A percentile compares a stretch with the other conserved stretches of the same genome.
These are phyloP conservation scores for Apiotrichum brassicae DNA, from an alignment of 1,284 basidiomycete species.

Conservation along the genomic window DNA sequence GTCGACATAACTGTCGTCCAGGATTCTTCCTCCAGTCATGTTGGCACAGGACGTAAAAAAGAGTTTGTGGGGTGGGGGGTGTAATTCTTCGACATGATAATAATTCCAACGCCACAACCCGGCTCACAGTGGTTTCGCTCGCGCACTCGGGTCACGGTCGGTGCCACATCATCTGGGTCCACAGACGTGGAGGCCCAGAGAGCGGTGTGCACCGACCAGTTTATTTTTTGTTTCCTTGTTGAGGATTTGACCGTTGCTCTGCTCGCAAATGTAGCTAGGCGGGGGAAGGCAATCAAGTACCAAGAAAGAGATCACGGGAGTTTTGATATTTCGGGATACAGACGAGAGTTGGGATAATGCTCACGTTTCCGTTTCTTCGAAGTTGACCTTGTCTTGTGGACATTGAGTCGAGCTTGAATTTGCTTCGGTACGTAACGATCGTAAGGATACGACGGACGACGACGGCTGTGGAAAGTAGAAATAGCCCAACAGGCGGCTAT, in stretches of 20 bases:
- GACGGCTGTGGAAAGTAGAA: neutral
- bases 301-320: no score
- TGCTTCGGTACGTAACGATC: neutral
- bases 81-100: neutral
- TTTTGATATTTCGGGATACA: no score
- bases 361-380: conserved; percentile 1
- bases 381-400: neutral
- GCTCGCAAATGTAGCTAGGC: conserved; percentile 24
- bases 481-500: neutral
- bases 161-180: conserved; percentile 8
- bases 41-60: no score
- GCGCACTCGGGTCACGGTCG: conserved; percentile 14
- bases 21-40: neutral
- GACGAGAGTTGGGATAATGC: conserved; percentile 1
- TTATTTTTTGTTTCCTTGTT: neutral
- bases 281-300: conserved; percentile 19
- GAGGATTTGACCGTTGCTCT: conserved; percentile 8
- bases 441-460: neutral
- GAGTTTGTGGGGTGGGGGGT: neutral
- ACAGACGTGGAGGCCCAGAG: conserved; percentile 14
- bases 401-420: no score
- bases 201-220: conserved; percentile 5
- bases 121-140: conserved; percentile 18
- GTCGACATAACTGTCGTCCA: neutral
- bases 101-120: conserved; percentile 24